Percentiles rank a stretch among this genome's conserved stretches.
These are phyloP conservation scores for Protomyces inouyei DNA, from an alignment of 1,139 yeast species.

Conservation along the genomic window DNA sequence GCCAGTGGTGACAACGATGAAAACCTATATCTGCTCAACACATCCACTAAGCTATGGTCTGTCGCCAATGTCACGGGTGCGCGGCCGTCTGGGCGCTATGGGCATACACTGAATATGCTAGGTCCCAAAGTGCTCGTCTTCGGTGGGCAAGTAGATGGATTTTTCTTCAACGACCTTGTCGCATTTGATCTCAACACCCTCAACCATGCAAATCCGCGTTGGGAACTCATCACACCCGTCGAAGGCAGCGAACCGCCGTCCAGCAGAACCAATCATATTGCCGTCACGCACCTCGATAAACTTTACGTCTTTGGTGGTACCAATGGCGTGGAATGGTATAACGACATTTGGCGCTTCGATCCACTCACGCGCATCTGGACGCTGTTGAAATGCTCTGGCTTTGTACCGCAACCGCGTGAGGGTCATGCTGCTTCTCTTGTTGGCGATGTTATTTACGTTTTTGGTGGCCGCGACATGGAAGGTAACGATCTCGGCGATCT, in stretches of 20 bases:
- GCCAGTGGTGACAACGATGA: slow-evolving; percentile 69
- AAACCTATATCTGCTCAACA: slow-evolving; percentile 79
- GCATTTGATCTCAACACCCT: slow-evolving; percentile 74
- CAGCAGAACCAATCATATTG: slow-evolving; percentile 85
- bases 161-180: slow-evolving; percentile 77
- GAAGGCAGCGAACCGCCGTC: slow-evolving; percentile 61
- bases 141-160: slow-evolving; percentile 93
- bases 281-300: slow-evolving; percentile 72
- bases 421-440: slow-evolving; percentile 85
- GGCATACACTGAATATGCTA: slow-evolving; percentile 69
- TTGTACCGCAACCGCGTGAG: slow-evolving; percentile 77
- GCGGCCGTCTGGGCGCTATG: slow-evolving; percentile 89
- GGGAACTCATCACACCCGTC: slow-evolving; percentile 67
- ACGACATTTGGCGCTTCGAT: slow-evolving; percentile 80
- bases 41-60: slow-evolving; percentile 45
- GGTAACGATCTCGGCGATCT: slow-evolving; percentile 68
- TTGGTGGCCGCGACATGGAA: slow-evolving; percentile 82
- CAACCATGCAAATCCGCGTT: slow-evolving; percentile 64
- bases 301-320: slow-evolving; percentile 90
- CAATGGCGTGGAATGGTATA: slow-evolving; percentile 66
- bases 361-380: slow-evolving; percentile 65
- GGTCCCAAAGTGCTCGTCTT: slow-evolving; percentile 76
- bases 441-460: slow-evolving; percentile 72
- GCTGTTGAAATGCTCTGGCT: slow-evolving; percentile 49
- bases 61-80: slow-evolving; percentile 49